phyloP scores from a whole-genome alignment of 2,329 filamentous ascomycete species.

The Fusarium azukiicola region DNA sequence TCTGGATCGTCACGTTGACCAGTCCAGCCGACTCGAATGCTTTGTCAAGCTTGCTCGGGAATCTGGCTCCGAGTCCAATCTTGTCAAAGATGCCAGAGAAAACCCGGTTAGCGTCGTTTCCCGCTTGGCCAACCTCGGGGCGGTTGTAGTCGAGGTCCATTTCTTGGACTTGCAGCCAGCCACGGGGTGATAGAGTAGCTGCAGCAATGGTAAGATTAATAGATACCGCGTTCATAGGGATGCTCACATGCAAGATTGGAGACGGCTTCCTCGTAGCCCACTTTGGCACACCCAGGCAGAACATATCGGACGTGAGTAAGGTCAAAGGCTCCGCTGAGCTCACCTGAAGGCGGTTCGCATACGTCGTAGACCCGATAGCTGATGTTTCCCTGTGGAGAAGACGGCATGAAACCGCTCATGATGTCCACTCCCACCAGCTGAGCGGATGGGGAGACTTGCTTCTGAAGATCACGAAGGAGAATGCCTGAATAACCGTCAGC shows the following conservation, averaged over 20 bases:
- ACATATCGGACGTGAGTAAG: constrained; percentile 35
- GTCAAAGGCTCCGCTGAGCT: constrained; percentile 1
- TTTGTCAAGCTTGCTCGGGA: neutral
- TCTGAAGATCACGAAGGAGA: constrained; percentile 30
- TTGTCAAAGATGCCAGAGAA: constrained; percentile 31
- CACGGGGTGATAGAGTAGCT: constrained; percentile 32
- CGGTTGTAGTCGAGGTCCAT: constrained; percentile 23
- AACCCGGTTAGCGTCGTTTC: constrained; percentile 21
- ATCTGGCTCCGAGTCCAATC: constrained; percentile 25
- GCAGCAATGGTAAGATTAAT: neutral
- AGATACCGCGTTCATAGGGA: rapidly evolving
- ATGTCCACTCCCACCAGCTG: constrained; percentile 42
- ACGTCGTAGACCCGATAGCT: constrained; percentile 28
- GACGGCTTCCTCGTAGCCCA: constrained; percentile 19
- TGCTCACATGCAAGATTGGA: constrained; percentile 12
- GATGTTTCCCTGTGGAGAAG: neutral
- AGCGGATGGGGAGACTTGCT: constrained; percentile 35
- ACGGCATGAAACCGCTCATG: constrained; percentile 22
- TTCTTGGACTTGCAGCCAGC: constrained; percentile 39
- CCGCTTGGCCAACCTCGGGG: neutral
- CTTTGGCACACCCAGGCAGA: constrained; percentile 14
- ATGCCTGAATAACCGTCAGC: neutral
- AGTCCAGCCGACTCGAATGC: constrained; percentile 24
- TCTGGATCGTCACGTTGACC: neutral
- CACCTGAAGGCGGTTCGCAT: neutral